A percentile compares a stretch with the other conserved stretches of the same genome.
Evolutionary conservation across 2,329 filamentous ascomycete genomes (phyloP).

Genomic region (Epichloe gansuensis): DNA sequence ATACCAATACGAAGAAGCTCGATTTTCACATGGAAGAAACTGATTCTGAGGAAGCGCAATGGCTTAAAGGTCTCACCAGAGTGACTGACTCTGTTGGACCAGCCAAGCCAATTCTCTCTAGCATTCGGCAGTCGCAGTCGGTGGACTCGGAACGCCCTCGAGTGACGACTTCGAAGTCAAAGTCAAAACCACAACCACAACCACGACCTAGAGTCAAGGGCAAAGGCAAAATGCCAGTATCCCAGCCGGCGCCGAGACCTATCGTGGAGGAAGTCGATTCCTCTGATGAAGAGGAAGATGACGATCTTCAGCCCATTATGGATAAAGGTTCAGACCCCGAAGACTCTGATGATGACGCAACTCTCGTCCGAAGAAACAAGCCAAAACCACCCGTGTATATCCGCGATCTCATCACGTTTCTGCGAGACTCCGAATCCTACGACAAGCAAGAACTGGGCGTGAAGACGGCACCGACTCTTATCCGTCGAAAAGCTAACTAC

Average conservation of each 20-base stretch:
- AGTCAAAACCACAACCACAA: not conserved
- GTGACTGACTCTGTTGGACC: conserved; percentile 51
- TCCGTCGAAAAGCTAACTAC: conserved; percentile 77
- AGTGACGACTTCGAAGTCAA: not conserved
- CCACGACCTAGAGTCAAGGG: not conserved
- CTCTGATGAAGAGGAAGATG: conserved; percentile 47
- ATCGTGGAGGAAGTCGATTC: conserved; percentile 55
- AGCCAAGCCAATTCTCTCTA: conserved; percentile 33
- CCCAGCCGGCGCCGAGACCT: conserved; percentile 24
- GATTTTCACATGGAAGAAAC: conserved; percentile 77
- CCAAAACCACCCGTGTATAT: conserved; percentile 80
- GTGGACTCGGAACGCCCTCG: not conserved
- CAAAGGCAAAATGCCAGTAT: conserved; percentile 14
- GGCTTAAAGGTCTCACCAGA: conserved; percentile 56
- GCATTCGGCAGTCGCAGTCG: not conserved
- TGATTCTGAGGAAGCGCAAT: conserved; percentile 55
- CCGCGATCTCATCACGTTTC: conserved; percentile 64
- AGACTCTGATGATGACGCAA: conserved; percentile 89
- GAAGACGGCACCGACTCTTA: conserved; percentile 61
- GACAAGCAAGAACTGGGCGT: conserved; percentile 75
- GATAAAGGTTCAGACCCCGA: conserved; percentile 78
- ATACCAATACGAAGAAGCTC: conserved; percentile 59
- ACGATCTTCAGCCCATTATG: conserved; percentile 34
- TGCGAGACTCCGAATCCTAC: conserved; percentile 71
- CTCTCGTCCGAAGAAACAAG: conserved; percentile 71